A percentile compares a stretch with the other conserved stretches of the same genome.
Conservation (phyloP, 2,329 filamentous ascomycete species). For the Colletotrichum ledebouriae region DNA sequence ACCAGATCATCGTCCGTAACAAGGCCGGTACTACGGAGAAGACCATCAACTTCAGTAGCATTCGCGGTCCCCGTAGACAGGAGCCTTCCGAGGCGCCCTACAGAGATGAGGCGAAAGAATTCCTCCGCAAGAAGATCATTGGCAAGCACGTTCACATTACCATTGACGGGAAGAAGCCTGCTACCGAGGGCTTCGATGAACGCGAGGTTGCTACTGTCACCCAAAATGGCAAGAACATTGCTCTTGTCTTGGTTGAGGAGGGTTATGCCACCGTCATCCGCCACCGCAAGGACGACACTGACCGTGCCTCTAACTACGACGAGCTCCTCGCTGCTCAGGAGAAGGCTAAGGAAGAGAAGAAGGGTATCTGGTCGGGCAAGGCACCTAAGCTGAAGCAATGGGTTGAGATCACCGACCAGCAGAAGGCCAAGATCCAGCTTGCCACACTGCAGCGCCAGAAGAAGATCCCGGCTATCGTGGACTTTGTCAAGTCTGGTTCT, state of each 20-base stretch:
- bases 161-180: slow-evolving; percentile 91
- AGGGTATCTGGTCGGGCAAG: slow-evolving; percentile 96
- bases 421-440: slow-evolving; percentile 96
- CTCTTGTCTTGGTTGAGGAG: slow-evolving; percentile 86
- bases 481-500: slow-evolving; percentile 98
- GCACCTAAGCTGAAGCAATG: slow-evolving; percentile 85
- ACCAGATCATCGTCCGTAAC: slow-evolving; percentile 88
- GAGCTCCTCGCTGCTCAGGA: slow-evolving; percentile 85
- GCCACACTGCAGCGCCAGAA: slow-evolving; percentile 90
- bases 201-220: slow-evolving; percentile 93
- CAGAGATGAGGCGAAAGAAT: slow-evolving; percentile 95
- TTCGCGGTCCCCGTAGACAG: slow-evolving; percentile 90
- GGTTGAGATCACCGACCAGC: slow-evolving; percentile 90
- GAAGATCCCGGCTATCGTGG: slow-evolving; percentile 92
- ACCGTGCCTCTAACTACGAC: slow-evolving; percentile 94
- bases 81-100: slow-evolving; percentile 91
- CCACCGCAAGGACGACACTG: slow-evolving; percentile 93
- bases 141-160: slow-evolving; percentile 94
- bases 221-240: slow-evolving; percentile 88
- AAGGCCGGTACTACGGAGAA: slow-evolving; percentile 86
- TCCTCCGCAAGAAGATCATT: slow-evolving; percentile 91
- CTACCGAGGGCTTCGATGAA: slow-evolving; percentile 91
- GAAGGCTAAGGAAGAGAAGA: slow-evolving; percentile 85
- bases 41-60: slow-evolving; percentile 91
- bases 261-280: slow-evolving; percentile 95